These are phyloP conservation scores for Phialocephala sp. DNA, from an alignment of 2,329 filamentous ascomycete genomes.

Conservation along the genomic window DNA sequence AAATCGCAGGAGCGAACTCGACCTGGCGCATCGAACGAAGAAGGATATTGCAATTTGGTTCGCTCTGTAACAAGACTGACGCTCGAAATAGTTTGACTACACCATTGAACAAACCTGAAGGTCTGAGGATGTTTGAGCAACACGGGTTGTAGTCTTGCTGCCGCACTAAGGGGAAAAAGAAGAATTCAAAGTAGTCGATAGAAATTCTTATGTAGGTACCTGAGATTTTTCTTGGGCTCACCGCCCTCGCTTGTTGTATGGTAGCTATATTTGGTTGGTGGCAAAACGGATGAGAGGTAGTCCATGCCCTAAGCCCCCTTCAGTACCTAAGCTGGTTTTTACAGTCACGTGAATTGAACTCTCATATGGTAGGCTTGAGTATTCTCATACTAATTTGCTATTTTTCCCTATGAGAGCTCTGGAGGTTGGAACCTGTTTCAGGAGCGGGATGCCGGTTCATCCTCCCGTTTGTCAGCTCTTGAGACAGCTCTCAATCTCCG, in stretches of 20 bases:
- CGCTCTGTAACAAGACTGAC: conserved; percentile 46
- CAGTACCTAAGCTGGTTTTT: not conserved
- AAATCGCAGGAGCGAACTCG: conserved; percentile 35
- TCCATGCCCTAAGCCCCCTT: no score
- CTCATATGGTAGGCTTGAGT: no score
- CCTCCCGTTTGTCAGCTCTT: no score
- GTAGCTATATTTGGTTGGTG: no score
- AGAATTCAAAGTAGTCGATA: not conserved
- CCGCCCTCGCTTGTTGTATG: no score
- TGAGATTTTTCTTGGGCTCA: not conserved
- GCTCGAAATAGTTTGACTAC: conserved; percentile 41
- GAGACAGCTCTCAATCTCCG: no score
- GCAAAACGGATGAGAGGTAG: no score
- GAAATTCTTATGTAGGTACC: not conserved
- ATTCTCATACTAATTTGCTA: no score
- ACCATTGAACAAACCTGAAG: conserved; percentile 36
- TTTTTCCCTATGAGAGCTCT: no score
- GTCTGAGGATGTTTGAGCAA: conserved; percentile 42
- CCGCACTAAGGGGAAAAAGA: conserved; percentile 40
- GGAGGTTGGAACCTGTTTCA: no score
- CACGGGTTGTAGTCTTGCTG: conserved; percentile 41
- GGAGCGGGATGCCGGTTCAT: no score
- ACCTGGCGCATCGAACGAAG: conserved; percentile 21
- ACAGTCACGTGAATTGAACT: no score
- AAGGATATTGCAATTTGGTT: conserved; percentile 74